Percentiles rank a stretch among this genome's conserved stretches.
These are phyloP conservation scores for Phytophthora pinifolia DNA, from an alignment of 352 stramenopile species.

Conservation along the genomic window DNA sequence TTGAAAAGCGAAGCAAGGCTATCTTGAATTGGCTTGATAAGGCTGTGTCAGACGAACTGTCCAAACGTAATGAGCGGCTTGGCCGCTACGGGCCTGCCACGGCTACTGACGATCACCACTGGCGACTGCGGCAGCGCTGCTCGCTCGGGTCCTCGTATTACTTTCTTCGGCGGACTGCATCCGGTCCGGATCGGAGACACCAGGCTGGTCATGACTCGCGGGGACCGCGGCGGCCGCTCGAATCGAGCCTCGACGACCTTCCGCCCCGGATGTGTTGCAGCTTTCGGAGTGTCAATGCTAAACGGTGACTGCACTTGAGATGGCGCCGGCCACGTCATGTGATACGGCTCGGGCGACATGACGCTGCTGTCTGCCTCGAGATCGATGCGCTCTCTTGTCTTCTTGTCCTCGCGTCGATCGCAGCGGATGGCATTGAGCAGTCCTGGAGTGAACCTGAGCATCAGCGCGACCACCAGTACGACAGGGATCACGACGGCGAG, in stretches of 20 bases:
- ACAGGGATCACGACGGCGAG: slow-evolving; percentile 27
- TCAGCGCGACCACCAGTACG: slow-evolving; percentile 36
- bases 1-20: no score
- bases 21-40: neutral
- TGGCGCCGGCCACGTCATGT: slow-evolving; percentile 30
- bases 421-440: slow-evolving; percentile 6
- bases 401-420: slow-evolving; percentile 11
- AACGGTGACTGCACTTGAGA: slow-evolving; percentile 19
- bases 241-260: neutral
- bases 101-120: neutral
- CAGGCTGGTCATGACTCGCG: slow-evolving; percentile 30
- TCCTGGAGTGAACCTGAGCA: slow-evolving; percentile 38
- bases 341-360: slow-evolving; percentile 25
- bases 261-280: slow-evolving; percentile 5
- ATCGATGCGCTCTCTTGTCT: slow-evolving; percentile 19
- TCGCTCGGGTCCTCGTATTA: slow-evolving; percentile 7
- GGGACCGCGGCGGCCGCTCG: slow-evolving; percentile 21
- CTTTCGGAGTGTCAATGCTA: slow-evolving; percentile 1
- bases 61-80: neutral
- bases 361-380: slow-evolving; percentile 21
- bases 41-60: slow-evolving; percentile 1
- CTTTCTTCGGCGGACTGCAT: slow-evolving; percentile 26
- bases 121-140: slow-evolving; percentile 10
- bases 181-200: slow-evolving; percentile 27
- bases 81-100: no score